Evolutionary conservation across 2,329 filamentous ascomycete species (phyloP), one percentile per base, ranked within the genome.

Genomic region (Aschersonia sp.): DNA sequence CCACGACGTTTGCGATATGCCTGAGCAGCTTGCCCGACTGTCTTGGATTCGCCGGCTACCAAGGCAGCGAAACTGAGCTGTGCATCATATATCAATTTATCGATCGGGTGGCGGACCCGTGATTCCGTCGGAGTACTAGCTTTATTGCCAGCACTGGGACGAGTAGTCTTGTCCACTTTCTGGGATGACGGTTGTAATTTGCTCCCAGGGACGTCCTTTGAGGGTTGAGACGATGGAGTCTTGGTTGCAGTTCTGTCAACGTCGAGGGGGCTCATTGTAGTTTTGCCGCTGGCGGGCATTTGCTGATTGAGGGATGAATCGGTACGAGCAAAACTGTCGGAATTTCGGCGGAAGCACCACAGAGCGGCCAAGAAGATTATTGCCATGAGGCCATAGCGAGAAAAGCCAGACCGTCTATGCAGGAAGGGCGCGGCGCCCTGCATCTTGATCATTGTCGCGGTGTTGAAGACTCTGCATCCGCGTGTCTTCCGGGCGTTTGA

Each of bases 1-100:
- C 77, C 77, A 46, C 78, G 72, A 47, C 71, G 71, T 46, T 69
- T 60, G 51, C 78, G 71, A 58, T 83, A 84, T 29, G 70, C 73
- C 30, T 69, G 65, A 0, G 80, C 78, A 5, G 77, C 75, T 28
- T 75, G 68, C 32, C 66, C 61, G 44, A 83, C 61, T 4, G 70
- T 74, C 46, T 64, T 66, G 40, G 75, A 75, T 50, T 73, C 65
- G 31, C 64, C 64, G 30, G 64, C 57, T 0, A 74, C 54, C 31
- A 71, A 53, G 46, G 58, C 48, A 57, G 61, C 55, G 66, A 74
- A 54, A 53, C 56, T 45, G 54, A 56, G 53, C 65, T 71, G 56
- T 63, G 62, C 73, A 5, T 69, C 64, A 46, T 61, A 60, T n/a
- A 77, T 70, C 30, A 78, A 64, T 7, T 61, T 59, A 51, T 75